A percentile compares a stretch with the other conserved stretches of the same genome.
phyloP scores from a whole-genome alignment of 768 basidiomycete genomes.

The Leucocoprinus leucothites region DNA sequence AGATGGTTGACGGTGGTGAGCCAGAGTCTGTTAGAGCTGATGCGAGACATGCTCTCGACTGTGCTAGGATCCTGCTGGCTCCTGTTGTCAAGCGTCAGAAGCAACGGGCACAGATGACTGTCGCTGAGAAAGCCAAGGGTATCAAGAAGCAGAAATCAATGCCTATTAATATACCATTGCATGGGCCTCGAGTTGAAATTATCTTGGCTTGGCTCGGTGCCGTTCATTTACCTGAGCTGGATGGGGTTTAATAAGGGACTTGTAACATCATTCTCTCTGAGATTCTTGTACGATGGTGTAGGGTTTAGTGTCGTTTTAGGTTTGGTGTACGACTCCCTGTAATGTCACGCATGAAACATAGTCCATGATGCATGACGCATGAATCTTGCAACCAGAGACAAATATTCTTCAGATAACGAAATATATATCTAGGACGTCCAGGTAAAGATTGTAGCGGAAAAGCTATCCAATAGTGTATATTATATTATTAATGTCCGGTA shows the following conservation, averaged over 20 bases:
- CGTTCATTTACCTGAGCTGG: constrained; percentile 74
- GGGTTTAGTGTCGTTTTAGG: neutral
- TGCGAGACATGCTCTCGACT: constrained; percentile 59
- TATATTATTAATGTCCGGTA: neutral
- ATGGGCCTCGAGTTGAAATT: constrained; percentile 84
- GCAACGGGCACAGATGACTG: constrained; percentile 51
- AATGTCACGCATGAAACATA: no score
- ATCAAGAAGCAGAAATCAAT: constrained; percentile 52
- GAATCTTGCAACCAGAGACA: neutral
- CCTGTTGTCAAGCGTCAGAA: constrained; percentile 66
- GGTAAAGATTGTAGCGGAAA: constrained; percentile 3
- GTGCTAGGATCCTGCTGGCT: constrained; percentile 66
- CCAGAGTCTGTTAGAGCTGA: constrained; percentile 22
- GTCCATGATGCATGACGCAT: no score
- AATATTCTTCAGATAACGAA: neutral
- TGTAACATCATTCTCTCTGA: neutral
- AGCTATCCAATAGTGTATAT: constrained; percentile 1
- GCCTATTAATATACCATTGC: constrained; percentile 78
- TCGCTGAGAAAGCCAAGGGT: constrained; percentile 44
- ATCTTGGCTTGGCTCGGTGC: constrained; percentile 84
- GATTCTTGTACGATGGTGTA: neutral
- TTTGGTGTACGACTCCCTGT: neutral
- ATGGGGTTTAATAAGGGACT: constrained; percentile 23
- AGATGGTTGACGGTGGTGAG: constrained; percentile 19
- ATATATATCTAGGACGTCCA: constrained; percentile 5